Base-by-base conservation (phyloP, 1,139 yeast species). In the Blastobotrys capitulatus region DNA sequence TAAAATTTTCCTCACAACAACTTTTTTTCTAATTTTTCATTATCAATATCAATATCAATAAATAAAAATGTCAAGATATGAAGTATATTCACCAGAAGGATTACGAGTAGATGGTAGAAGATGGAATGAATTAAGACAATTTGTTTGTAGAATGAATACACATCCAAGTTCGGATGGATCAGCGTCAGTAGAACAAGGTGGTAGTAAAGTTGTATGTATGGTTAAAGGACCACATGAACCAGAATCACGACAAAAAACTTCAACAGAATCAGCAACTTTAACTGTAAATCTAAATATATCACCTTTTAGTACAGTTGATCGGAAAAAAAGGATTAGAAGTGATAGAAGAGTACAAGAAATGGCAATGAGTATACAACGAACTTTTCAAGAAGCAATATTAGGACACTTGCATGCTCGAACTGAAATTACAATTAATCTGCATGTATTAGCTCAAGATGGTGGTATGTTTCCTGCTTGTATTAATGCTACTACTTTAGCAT, bases 131-230 rank as follows among this genome's bases (percentile, higher is more conserved):
- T 73, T 90, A 45, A 81, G 97, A 49, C 76, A 83, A 38, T 87
- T 92, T 61, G 80, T 80, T 40, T 86, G 96, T 62, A 78, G 81
- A 29, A 80, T 87, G 53, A 87, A 88, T 61, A 88, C 97, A 1
- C 97, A 90, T 62, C 90, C 96, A 9, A 80, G 77, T 59, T 79
- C 95, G 1, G 97, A 92, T 66, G 98, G 98, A 5, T 89, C 97
- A 1, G 82, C 97, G 1, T 86, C 83, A 59, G 82, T 92, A 19
- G 95, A 90, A 66, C 95, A 86, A 69, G 98, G 99, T 25, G 86
- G 88, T 58, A 83, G 97, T 43, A 88, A 88, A 65, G 86, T 89
- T 32, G 78, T 89, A 44, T 88, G 97, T 58, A 76, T 83, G 58
- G 90, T 92, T 1, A 79, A 79, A 54, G 98, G 98, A 0, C 98